Evolutionary conservation across 139 green algal genomes (phyloP).

Genomic region (Raphidocelis subcapitata): DNA sequence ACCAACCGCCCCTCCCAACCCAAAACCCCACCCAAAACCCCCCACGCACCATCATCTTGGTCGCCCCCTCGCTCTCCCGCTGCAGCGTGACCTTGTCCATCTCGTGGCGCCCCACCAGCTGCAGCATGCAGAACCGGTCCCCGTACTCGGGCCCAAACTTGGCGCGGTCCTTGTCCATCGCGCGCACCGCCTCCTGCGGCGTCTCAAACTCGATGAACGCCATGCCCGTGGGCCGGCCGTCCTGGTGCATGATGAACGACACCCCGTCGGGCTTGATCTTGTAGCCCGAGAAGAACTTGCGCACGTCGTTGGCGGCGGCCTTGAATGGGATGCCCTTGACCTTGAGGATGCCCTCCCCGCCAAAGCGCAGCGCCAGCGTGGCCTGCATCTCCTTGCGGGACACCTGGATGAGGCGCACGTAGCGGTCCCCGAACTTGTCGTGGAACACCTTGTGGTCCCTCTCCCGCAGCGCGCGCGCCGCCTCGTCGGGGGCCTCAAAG

Average conservation of each 20-base stretch:
- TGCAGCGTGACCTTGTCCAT: conserved; percentile 68
- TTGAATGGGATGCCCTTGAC: conserved; percentile 78
- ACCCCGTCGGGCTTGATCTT: conserved; percentile 71
- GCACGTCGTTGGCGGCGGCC: conserved; percentile 46
- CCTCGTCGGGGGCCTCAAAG: conserved; percentile 67
- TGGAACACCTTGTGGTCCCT: conserved; percentile 67
- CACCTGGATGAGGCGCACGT: conserved; percentile 63
- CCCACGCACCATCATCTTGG: conserved; percentile 41
- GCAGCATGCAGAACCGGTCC: conserved; percentile 76
- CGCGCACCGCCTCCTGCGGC: conserved; percentile 60
- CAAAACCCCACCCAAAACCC: no score
- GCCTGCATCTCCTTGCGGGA: conserved; percentile 69
- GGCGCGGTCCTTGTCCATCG: conserved; percentile 71
- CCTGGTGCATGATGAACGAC: conserved; percentile 72
- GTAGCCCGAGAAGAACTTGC: conserved; percentile 59
- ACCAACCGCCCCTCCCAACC: not conserved
- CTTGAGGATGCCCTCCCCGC: conserved; percentile 70
- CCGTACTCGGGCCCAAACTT: conserved; percentile 72
- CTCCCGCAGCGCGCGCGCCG: conserved; percentile 52
- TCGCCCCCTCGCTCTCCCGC: conserved; percentile 40
- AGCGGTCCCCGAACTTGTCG: conserved; percentile 67
- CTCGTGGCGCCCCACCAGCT: conserved; percentile 64
- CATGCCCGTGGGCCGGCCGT: conserved; percentile 77
- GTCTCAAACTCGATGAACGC: conserved; percentile 90
- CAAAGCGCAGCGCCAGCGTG: conserved; percentile 62